Conservation (phyloP, 2,329 filamentous ascomycete genomes). For the Samsoniella hepiali region DNA sequence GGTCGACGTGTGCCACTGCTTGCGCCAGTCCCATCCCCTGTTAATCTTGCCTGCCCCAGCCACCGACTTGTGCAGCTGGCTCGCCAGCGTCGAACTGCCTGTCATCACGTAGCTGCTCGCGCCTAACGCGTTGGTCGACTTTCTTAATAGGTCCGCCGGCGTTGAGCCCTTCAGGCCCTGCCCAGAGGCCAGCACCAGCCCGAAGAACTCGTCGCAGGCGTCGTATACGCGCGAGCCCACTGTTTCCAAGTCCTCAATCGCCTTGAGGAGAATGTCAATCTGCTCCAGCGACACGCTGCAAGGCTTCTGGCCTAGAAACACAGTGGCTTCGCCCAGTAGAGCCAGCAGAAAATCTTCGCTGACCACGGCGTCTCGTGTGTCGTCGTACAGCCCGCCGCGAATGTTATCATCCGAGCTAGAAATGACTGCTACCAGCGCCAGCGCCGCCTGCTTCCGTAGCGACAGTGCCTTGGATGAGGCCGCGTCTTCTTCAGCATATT, state of each 20-base stretch:
- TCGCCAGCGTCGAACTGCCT: slow-evolving; percentile 68
- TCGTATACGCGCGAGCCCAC: slow-evolving; percentile 68
- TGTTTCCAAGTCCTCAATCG: slow-evolving; percentile 75
- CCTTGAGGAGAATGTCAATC: slow-evolving; percentile 71
- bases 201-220: slow-evolving; percentile 75
- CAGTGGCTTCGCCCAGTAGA: slow-evolving; percentile 77
- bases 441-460: slow-evolving; percentile 65
- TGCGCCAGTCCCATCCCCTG: slow-evolving; percentile 74
- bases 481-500: slow-evolving; percentile 28
- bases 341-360: slow-evolving; percentile 83
- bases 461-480: slow-evolving; percentile 46
- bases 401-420: slow-evolving; percentile 86
- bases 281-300: slow-evolving; percentile 64
- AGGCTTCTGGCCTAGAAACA: slow-evolving; percentile 63
- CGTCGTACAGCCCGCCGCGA: slow-evolving; percentile 84
- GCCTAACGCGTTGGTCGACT: slow-evolving; percentile 54
- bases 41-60: slow-evolving; percentile 51
- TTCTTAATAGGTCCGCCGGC: slow-evolving; percentile 61
- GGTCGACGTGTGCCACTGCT: slow-evolving; percentile 66
- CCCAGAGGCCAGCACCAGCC: slow-evolving; percentile 68
- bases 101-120: slow-evolving; percentile 67
- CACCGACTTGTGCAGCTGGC: slow-evolving; percentile 59
- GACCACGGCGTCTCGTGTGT: slow-evolving; percentile 74
- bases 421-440: slow-evolving; percentile 77
- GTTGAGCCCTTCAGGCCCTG: slow-evolving; percentile 60